These are phyloP conservation scores for Selaginella moellendorffii DNA, from an alignment of 75 land plant species.

Conservation along the genomic window DNA sequence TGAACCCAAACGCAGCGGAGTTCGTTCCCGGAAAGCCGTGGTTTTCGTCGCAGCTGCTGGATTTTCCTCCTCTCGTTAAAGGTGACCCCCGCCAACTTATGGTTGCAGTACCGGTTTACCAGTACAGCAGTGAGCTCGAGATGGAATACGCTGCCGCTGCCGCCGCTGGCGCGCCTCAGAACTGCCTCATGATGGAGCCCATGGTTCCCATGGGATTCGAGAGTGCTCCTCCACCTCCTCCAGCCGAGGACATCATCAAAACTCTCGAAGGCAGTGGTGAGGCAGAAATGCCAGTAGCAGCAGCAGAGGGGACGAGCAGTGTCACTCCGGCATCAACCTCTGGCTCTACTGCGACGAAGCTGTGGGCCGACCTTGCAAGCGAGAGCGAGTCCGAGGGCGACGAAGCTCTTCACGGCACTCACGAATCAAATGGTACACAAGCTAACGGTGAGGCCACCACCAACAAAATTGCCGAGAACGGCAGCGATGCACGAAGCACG, in stretches of 20 bases:
- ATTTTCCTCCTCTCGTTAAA: background rate
- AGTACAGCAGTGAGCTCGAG: background rate
- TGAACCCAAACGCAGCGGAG: constrained; percentile 44
- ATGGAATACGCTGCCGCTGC: background rate
- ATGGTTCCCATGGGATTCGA: background rate
- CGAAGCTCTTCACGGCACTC: background rate
- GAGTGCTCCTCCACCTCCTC: background rate
- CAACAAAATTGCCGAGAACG: background rate
- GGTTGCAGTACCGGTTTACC: background rate
- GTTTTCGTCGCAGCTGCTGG: background rate
- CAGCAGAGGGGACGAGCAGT: too few species aligned
- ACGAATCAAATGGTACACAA: background rate
- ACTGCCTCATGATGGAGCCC: background rate
- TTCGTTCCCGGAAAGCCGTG: constrained; percentile 22
- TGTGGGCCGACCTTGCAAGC: background rate
- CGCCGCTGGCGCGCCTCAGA: background rate
- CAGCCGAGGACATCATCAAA: background rate
- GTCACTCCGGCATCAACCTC: background rate
- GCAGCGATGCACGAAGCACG: too few species aligned
- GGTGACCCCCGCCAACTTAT: background rate
- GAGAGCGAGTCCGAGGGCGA: background rate
- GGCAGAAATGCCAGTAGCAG: too few species aligned
- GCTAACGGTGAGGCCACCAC: background rate
- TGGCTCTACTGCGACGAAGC: background rate
- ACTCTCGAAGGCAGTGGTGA: too few species aligned